Percentiles rank a stretch among this genome's conserved stretches.
These are phyloP conservation scores for Herpotrichia juniperi DNA, from an alignment of 2,329 filamentous ascomycete genomes.

Conservation along the genomic window DNA sequence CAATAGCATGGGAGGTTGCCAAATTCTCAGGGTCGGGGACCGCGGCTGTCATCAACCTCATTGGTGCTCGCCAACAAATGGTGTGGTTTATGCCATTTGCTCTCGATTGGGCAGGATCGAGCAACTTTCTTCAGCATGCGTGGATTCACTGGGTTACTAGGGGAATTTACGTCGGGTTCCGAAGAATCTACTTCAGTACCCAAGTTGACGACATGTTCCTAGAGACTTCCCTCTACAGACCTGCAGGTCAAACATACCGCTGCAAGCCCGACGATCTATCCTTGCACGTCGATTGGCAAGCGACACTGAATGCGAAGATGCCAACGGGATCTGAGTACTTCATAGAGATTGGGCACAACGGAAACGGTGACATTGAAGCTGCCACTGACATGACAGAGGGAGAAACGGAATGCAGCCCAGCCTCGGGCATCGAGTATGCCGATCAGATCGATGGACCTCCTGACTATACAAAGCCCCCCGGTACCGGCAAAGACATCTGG, in stretches of 20 bases:
- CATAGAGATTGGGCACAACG: constrained; percentile 46
- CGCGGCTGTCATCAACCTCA: constrained; percentile 66
- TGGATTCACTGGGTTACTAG: constrained; percentile 68
- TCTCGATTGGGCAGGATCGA: constrained; percentile 59
- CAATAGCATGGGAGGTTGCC: constrained; percentile 61
- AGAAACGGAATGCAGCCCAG: constrained; percentile 33
- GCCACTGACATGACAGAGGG: constrained; percentile 33
- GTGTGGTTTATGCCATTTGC: constrained; percentile 65
- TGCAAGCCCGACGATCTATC: constrained; percentile 44
- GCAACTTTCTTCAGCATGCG: constrained; percentile 65
- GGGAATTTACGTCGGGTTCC: constrained; percentile 63
- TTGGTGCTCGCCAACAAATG: constrained; percentile 65
- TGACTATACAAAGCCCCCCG: constrained; percentile 54
- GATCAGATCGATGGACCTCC: constrained; percentile 49
- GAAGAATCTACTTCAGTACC: constrained; percentile 60
- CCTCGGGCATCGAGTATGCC: constrained; percentile 45
- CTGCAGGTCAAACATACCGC: constrained; percentile 57
- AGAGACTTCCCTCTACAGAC: constrained; percentile 49
- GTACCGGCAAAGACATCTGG: constrained; percentile 47
- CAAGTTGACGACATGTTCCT: constrained; percentile 70
- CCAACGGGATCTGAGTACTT: constrained; percentile 43
- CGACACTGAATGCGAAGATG: constrained; percentile 35
- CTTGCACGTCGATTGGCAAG: constrained; percentile 37
- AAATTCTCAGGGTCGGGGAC: constrained; percentile 58
- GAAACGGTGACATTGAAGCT: constrained; percentile 45